Evolutionary conservation across 1,284 basidiomycete genomes (phyloP).

Genomic region (Nidula niveotomentosa): DNA sequence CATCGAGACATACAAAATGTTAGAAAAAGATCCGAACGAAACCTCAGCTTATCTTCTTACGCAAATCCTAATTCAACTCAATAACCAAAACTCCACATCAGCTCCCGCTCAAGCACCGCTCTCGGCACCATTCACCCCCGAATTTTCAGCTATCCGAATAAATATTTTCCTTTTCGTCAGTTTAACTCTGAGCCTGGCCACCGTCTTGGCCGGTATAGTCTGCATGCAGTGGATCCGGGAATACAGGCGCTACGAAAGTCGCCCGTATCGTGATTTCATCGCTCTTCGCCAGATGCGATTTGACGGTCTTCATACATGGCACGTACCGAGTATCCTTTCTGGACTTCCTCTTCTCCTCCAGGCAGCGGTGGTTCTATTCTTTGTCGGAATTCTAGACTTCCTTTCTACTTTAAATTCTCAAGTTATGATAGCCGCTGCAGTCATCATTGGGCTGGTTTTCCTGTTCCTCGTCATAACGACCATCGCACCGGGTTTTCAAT

Average conservation of each 20-base stretch:
- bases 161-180: conserved; percentile 2
- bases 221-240: conserved; percentile 3
- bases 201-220: neutral
- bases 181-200: neutral
- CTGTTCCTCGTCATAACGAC: neutral
- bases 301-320: neutral
- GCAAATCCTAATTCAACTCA: neutral
- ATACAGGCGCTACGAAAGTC: neutral
- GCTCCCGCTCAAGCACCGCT: neutral
- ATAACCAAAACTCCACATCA: neutral
- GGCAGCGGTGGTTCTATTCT: neutral
- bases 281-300: neutral
- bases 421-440: neutral
- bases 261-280: neutral
- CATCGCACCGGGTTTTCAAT: neutral
- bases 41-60: neutral
- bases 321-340: conserved; percentile 1
- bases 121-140: neutral
- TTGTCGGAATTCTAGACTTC: conserved; percentile 1
- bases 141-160: neutral
- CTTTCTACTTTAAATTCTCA: neutral
- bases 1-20: conserved; percentile 1
- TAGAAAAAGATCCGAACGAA: neutral
- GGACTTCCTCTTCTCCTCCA: conserved; percentile 2
- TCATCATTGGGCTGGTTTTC: neutral